Evolutionary conservation across 139 green algal species (phyloP).

Genomic region (Micractinium conductrix): DNA sequence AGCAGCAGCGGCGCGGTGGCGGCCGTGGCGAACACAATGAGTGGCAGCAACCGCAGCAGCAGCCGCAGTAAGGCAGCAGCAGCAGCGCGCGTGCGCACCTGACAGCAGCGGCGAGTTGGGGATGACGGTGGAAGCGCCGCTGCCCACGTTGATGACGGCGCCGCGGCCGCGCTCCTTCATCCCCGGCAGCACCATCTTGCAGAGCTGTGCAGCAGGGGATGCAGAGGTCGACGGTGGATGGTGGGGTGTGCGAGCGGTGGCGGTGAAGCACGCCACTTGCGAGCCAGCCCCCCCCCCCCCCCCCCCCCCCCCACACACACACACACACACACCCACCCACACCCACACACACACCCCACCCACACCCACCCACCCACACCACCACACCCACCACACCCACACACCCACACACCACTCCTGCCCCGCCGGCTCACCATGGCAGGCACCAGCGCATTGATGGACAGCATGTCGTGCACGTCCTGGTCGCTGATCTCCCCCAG

Average conservation of each 20-base stretch:
- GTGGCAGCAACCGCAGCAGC: no score
- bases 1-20: no score
- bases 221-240: not conserved
- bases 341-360: not conserved
- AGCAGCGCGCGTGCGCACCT: no score
- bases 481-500: constrained; percentile 59
- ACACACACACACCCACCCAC: not conserved
- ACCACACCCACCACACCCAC: not conserved
- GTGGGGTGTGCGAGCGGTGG: not conserved
- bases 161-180: constrained; percentile 76
- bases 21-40: no score
- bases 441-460: constrained; percentile 64
- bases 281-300: not conserved
- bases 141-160: constrained; percentile 82
- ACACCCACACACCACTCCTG: no score
- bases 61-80: no score
- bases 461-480: constrained; percentile 62
- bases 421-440: constrained; percentile 31
- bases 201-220: not conserved
- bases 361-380: not conserved
- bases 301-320: not conserved
- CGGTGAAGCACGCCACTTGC: not conserved
- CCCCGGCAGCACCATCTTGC: constrained; percentile 63
- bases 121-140: constrained; percentile 67
- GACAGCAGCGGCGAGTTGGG: constrained; percentile 75